Conservation (phyloP, 441 rosid species). For the Hura crepitans region DNA sequence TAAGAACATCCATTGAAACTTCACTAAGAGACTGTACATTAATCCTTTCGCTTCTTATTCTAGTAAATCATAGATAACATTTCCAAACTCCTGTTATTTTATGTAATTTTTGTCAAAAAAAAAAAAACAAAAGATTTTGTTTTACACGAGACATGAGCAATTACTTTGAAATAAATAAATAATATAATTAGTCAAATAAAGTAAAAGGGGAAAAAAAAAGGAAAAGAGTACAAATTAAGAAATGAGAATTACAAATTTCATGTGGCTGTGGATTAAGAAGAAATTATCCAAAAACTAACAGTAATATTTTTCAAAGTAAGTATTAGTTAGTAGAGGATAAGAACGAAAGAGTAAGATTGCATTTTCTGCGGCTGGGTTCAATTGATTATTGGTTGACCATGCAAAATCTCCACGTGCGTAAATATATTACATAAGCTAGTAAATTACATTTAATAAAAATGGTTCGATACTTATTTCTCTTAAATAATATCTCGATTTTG, state of each 20-base stretch:
- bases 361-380: neutral
- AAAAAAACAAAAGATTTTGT: neutral
- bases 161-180: neutral
- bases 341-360: neutral
- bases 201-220: neutral
- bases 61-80: too few relatives aligned
- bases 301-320: neutral
- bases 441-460: too few relatives aligned
- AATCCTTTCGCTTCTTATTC: too few relatives aligned
- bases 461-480: too few relatives aligned
- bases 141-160: neutral
- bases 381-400: slow-evolving; percentile 13
- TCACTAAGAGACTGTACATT: too few relatives aligned
- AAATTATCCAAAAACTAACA: neutral
- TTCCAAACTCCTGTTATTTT: too few relatives aligned
- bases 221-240: neutral
- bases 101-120: neutral
- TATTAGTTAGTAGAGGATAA: slow-evolving; percentile 5
- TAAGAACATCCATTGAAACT: neutral
- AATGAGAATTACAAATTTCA: neutral
- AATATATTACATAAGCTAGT: too few relatives aligned
- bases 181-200: neutral
- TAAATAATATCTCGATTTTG: too few relatives aligned
- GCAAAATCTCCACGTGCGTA: neutral
- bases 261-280: neutral